Percentiles rank a stretch among this genome's conserved stretches.
phyloP scores from a whole-genome alignment of 2,329 filamentous ascomycete species.

The Botrytis byssoidea region DNA sequence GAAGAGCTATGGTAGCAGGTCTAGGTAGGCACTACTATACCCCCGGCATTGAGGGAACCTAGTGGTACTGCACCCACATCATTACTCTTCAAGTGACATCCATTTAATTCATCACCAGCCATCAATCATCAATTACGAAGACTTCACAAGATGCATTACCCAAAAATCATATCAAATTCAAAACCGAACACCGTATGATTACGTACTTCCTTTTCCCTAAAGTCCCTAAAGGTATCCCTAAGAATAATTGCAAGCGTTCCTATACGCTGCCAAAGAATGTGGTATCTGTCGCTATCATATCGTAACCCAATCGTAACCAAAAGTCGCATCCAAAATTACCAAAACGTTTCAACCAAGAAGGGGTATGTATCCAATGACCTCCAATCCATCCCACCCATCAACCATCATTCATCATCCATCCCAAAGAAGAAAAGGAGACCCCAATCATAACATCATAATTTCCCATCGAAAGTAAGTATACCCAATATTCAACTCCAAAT shows the following conservation, averaged over 20 bases:
- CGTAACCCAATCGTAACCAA: background rate
- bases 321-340: background rate
- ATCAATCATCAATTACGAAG: background rate
- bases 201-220: background rate
- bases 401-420: background rate
- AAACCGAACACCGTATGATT: constrained; percentile 1
- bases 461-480: background rate
- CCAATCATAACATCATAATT: background rate
- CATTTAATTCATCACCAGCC: background rate
- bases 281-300: constrained; percentile 17
- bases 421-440: background rate
- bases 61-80: background rate
- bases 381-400: background rate
- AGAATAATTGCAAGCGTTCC: background rate
- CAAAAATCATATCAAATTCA: background rate
- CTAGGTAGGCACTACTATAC: background rate
- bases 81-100: background rate
- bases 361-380: background rate
- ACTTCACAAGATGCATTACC: background rate
- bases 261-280: constrained; percentile 12
- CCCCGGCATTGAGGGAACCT: background rate
- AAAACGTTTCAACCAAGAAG: background rate
- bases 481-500: background rate
- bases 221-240: background rate
- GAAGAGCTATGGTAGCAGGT: background rate